Percentiles rank a stretch among this genome's conserved stretches.
Evolutionary conservation across 345 rosid species (phyloP).

Genomic region (Xanthoceras sorbifolium): DNA sequence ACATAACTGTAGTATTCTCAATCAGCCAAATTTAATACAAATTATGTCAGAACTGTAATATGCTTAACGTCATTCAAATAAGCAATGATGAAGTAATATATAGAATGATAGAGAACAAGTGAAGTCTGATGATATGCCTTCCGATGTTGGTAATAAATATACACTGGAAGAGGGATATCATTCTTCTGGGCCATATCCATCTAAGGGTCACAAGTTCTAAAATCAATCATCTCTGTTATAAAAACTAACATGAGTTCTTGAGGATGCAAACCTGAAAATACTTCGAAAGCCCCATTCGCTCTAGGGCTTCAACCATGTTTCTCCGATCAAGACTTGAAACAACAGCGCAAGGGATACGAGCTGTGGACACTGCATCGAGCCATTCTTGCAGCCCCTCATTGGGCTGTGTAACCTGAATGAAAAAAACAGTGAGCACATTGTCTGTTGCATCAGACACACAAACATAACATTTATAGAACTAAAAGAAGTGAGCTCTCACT

Average conservation of each 20-base stretch:
- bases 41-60: background rate
- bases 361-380: conserved; percentile 82
- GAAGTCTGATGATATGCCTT: background rate
- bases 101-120: background rate
- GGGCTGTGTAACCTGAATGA: conserved; percentile 64
- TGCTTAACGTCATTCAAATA: background rate
- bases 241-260: background rate
- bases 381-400: conserved; percentile 78
- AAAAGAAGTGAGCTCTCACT: conserved; percentile 45
- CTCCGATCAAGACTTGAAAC: conserved; percentile 88
- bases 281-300: conserved; percentile 70
- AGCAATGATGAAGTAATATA: background rate
- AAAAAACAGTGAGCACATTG: conserved; percentile 9
- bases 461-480: background rate
- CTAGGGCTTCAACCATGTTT: conserved; percentile 70
- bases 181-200: background rate
- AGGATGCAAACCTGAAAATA: conserved; percentile 73
- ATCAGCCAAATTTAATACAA: background rate
- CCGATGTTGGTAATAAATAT: background rate
- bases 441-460: conserved; percentile 15
- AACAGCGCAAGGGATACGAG: conserved; percentile 90
- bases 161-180: background rate
- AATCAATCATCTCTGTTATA: background rate
- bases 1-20: conserved; percentile 1
- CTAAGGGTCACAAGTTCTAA: too few relatives aligned